Base-by-base conservation (phyloP, 345 rosid species). In the Theobroma cacao region DNA sequence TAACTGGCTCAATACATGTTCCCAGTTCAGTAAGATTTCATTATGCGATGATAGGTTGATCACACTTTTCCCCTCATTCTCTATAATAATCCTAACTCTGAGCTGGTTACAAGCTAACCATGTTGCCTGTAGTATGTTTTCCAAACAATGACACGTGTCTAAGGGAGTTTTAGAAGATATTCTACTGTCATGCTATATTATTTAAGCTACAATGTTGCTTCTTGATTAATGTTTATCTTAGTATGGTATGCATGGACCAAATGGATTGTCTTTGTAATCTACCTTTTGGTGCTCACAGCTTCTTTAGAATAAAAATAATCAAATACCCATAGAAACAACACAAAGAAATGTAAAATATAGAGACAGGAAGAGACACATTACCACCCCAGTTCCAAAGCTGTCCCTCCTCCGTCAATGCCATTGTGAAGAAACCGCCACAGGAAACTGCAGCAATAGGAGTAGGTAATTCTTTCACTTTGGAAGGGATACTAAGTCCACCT, bases 331-430 rank as follows among this genome's bases (percentile, higher is more conserved):
- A 61, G 24, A 24, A 33, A 68, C 68, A 69, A 36, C 41, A 60
- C 3, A 61, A 74, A 59, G 53, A 53, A 62, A 78, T 10, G 41
- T 58, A 47, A 80, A 58, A 59, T 64, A 74, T 58, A 11, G 63
- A 6, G 31, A 62, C 30, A 7, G 40, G 34, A 48, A 72, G 0
- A 72, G 31, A 50, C 18, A 24, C 10, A 70, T 72, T 80, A 92
- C 96, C 98, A 84, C 99, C 99, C 97, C 97, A 93, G 66, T 92
- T 95, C 97, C 98, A 93, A 41, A 93, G 84, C 69, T 92, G 84
- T n/a, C 97, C 97, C 48, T 90, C 91, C 84, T 84, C 85, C 15
- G 96, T 92, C 47, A 95, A 84, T 2, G 82, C 95, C 90, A 82
- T 77, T 4, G 97, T 95, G 93, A 90, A 94, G 84, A 95, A 96